These are phyloP conservation scores for Entophlyctis luteolus DNA, from an alignment of 192 early-diverging fungal species.

Conservation along the genomic window DNA sequence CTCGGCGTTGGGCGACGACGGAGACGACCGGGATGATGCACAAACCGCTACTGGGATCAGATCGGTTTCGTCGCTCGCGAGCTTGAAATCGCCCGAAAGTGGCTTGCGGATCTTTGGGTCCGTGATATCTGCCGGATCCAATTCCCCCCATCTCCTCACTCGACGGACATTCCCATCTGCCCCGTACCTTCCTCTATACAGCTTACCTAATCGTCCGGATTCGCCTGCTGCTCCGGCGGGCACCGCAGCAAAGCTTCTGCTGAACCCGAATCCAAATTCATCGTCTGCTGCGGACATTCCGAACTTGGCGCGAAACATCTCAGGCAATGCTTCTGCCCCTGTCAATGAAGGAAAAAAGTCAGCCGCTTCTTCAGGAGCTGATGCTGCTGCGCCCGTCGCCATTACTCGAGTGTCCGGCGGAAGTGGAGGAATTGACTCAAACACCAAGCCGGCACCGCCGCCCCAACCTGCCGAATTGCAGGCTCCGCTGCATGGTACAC, in stretches of 20 bases:
- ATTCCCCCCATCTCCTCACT: conserved; percentile 1
- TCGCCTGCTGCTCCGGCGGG: conserved; percentile 6
- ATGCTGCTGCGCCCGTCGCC: neutral
- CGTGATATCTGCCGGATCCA: neutral
- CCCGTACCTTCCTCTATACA: conserved; percentile 18
- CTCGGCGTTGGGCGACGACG: conserved; percentile 10
- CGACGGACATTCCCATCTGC: conserved; percentile 20
- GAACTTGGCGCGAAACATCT: neutral
- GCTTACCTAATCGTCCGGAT: neutral
- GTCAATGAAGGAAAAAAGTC: too few species aligned
- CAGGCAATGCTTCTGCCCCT: neutral
- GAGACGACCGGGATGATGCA: conserved; percentile 12
- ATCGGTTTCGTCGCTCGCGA: too few species aligned
- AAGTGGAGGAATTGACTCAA: neutral
- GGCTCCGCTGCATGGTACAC: conserved; percentile 18
- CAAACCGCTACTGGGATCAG: too few species aligned
- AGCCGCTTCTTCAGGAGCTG: too few species aligned
- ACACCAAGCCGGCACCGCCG: neutral
- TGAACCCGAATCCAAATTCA: conserved; percentile 27
- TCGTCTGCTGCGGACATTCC: conserved; percentile 24
- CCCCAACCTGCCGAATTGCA: neutral
- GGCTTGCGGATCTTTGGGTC: neutral
- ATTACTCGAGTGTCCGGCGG: neutral
- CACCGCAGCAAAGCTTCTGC: conserved; percentile 4
- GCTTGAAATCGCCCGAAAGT: too few species aligned